Percentiles rank a stretch among this genome's conserved stretches.
Conservation (phyloP, 2,329 filamentous ascomycete genomes). For the Pyricularia pennisetigena region DNA sequence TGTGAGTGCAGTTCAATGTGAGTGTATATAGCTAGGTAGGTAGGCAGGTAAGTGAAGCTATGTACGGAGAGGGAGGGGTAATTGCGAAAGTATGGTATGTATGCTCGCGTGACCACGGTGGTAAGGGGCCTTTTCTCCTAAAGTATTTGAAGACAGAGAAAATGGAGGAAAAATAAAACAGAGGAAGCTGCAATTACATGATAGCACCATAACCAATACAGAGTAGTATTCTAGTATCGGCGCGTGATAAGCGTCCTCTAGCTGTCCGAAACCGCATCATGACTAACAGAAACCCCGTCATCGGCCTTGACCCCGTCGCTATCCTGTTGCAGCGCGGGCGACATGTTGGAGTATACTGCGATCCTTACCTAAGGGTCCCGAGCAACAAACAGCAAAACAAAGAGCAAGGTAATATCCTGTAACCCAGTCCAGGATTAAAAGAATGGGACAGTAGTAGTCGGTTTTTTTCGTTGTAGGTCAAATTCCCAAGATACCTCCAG, state of each 20-base stretch:
- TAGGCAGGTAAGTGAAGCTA: not conserved
- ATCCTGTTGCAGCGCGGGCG: not conserved
- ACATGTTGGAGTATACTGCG: not conserved
- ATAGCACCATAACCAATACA: too few relatives aligned
- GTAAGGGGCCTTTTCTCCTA: not conserved
- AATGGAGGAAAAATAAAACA: not conserved
- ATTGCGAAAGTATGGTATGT: not conserved
- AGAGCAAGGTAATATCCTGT: not conserved
- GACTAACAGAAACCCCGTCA: not conserved
- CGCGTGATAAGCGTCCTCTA: not conserved
- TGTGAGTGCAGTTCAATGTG: conserved; percentile 5
- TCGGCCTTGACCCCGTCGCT: not conserved
- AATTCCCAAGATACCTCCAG: too few relatives aligned
- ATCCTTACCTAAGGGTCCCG: not conserved
- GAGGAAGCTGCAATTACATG: not conserved
- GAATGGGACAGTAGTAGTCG: too few relatives aligned
- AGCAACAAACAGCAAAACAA: not conserved
- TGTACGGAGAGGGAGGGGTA: not conserved
- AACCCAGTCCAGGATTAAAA: not conserved
- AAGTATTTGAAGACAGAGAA: not conserved
- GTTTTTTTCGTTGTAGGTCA: not conserved
- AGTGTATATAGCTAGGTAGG: not conserved
- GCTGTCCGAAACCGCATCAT: not conserved
- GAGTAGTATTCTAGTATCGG: not conserved
- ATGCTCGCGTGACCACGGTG: not conserved